Base-by-base conservation (phyloP, 148 eudicot genomes). In the Amaranthus hypochondriacus region DNA sequence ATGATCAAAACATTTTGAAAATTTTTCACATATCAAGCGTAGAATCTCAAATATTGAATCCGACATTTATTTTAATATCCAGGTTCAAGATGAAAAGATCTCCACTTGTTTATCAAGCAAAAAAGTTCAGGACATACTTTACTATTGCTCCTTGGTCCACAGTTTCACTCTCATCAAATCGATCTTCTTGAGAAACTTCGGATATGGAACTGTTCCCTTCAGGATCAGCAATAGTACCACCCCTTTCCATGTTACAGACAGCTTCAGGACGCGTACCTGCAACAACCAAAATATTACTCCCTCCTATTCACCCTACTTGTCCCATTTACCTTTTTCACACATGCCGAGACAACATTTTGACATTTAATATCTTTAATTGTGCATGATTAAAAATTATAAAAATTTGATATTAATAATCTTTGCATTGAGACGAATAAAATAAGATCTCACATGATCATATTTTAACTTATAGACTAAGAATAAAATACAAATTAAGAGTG, bases 141-240 rank as follows among this genome's bases (percentile, higher is more conserved):
- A 66, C 18, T 52, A 82, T 65, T 73, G 66, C 74, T 82, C 67
- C 85, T 82, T 82, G 88, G 71, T 82, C 78, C 47, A 78, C 80
- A 57, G 57, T 61, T 56, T 78, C 84, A 46, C 74, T 78, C 53
- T 77, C 84, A 65, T 80, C 88, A 50, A 75, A 61, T 78, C 69
- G 81, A 7, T 86, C 84, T 60, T 82, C 84, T 76, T 87, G 88
- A 58, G 74, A 79, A 46, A 77, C 88, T 76, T 87, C 90, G 51
- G 87, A 85, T 63, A 75, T 75, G 46, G 78, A 48, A 73, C 85
- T 83, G 72, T 73, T 82, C 9, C 83, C 82, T 70, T 85, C 84
- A 28, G 77, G 67, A 72, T 82, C 86, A 43, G 62, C 48, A 11
- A 72, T 15, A 57, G 14, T 64, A 60, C 67, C 69, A 67, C 74